Evolutionary conservation across 1,284 basidiomycete species (phyloP), one percentile per base, ranked within the genome.

Genomic region (Sporisorium reilianum): DNA sequence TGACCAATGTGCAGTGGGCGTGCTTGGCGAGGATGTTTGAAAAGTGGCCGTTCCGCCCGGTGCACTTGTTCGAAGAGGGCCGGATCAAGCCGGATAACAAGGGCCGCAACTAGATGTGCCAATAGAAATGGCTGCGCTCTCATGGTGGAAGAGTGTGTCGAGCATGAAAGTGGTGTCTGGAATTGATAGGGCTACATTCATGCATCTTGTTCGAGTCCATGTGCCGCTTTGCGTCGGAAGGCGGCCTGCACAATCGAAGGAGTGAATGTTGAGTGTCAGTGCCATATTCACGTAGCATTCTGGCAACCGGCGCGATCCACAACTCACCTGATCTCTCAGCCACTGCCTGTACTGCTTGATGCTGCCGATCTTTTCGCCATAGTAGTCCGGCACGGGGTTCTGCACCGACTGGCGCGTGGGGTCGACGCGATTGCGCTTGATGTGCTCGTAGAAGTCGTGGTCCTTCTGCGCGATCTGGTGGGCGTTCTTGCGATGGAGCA

Each of bases 301-400:
- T 38, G 3, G 8, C 11, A 44, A 44, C 12, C 10, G 14, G 0
- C 9, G 5, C 14, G 1, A 22, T 18, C 49, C 64, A 64, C 46
- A 48, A 48, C 46, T 48, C 28, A 48, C 46, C 46, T 82, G 80
- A 56, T 84, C 81, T 4, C 82, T 68, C n/a, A 84, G 66, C 82
- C 82, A 84, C 58, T 82, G 78, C 20, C 82, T 72, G 62, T 84
- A 84, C 52, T 81, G 64, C 51, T 75, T 66, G 58, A 84, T 73
- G 41, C 68, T 77, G 0, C 79, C 81, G 34, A 84, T 79, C 73
- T 80, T 83, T 28, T 84, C 82, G 18, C 80, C 81, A 25, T 84
- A 84, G 66, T 79, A 81, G 32, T 84, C 82, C 2, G 82, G 82
- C 16, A 83, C 66, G 1, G 78, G 78, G 50, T 84, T 84, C 65